These are phyloP conservation scores for Russula lepida DNA, from an alignment of 768 basidiomycete genomes.

Conservation along the genomic window DNA sequence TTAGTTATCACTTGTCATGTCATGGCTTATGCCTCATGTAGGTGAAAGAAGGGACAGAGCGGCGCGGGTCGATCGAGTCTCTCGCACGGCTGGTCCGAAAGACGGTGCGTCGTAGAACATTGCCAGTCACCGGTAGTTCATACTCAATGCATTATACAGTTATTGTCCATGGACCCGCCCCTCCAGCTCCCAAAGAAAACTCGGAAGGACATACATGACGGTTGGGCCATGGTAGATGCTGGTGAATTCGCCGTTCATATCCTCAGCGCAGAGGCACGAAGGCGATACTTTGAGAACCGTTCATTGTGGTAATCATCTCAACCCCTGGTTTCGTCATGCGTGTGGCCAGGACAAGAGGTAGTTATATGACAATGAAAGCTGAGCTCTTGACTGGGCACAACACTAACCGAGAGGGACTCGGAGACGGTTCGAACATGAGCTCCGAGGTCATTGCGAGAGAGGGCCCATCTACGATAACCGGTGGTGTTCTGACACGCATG, in stretches of 20 bases:
- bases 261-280: conserved; percentile 53
- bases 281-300: conserved; percentile 50
- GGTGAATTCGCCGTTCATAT: conserved; percentile 77
- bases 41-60: conserved; percentile 84
- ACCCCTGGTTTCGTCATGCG: background rate
- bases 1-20: background rate
- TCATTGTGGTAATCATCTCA: conserved; percentile 25
- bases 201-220: conserved; percentile 51
- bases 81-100: conserved; percentile 64
- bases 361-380: background rate
- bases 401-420: background rate
- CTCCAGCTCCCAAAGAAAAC: conserved; percentile 55
- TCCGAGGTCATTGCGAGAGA: background rate
- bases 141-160: conserved; percentile 31
- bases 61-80: conserved; percentile 66
- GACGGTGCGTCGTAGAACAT: conserved; percentile 39
- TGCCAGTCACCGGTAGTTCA: background rate
- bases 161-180: conserved; percentile 50
- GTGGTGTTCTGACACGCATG: background rate
- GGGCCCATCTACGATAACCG: background rate
- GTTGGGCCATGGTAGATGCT: conserved; percentile 81
- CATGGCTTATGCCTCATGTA: conserved; percentile 3
- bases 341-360: background rate
- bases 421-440: background rate
- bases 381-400: background rate